These are phyloP conservation scores for Blepharisma japonicum DNA, from an alignment of 73 alveolate species.

Conservation along the genomic window DNA sequence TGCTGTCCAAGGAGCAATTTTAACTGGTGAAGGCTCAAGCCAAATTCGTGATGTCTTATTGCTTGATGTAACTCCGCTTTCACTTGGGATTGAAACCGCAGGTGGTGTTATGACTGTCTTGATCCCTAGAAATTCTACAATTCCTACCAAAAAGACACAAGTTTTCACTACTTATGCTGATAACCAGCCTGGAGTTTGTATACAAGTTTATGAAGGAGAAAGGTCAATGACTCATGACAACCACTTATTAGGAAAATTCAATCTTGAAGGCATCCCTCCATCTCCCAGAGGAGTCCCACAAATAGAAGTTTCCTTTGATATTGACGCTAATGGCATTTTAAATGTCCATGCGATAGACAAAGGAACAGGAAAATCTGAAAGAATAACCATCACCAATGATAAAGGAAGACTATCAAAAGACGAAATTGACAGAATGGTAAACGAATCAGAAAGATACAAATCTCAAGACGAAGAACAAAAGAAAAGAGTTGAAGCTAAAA, in stretches of 20 bases:
- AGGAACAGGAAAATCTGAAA: conserved; percentile 71
- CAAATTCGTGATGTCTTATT: conserved; percentile 42
- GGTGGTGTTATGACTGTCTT: conserved; percentile 99
- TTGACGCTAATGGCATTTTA: conserved; percentile 90
- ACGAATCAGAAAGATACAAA: conserved; percentile 86
- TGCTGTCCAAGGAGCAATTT: conserved; percentile 74
- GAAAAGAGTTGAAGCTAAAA: conserved; percentile 84
- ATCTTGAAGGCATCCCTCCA: conserved; percentile 90
- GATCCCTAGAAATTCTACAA: conserved; percentile 91
- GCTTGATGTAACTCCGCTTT: conserved; percentile 82
- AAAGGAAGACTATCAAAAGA: conserved; percentile 84
- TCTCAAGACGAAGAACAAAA: conserved; percentile 75
- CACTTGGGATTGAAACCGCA: conserved; percentile 97
- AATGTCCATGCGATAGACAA: conserved; percentile 70
- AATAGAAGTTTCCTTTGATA: conserved; percentile 85
- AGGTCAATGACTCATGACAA: conserved; percentile 92
- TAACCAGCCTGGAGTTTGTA: conserved; percentile 93
- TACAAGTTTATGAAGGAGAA: conserved; percentile 98
- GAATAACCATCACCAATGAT: conserved; percentile 95
- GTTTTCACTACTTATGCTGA: conserved; percentile 97
- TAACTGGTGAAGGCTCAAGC: conserved; percentile 56
- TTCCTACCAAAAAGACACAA: conserved; percentile 86
- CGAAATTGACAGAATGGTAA: conserved; percentile 77
- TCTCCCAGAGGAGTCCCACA: conserved; percentile 96
- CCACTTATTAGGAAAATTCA: conserved; percentile 93